These are phyloP conservation scores for Exophiala bonariae DNA, from an alignment of 2,329 filamentous ascomycete genomes.

Conservation along the genomic window DNA sequence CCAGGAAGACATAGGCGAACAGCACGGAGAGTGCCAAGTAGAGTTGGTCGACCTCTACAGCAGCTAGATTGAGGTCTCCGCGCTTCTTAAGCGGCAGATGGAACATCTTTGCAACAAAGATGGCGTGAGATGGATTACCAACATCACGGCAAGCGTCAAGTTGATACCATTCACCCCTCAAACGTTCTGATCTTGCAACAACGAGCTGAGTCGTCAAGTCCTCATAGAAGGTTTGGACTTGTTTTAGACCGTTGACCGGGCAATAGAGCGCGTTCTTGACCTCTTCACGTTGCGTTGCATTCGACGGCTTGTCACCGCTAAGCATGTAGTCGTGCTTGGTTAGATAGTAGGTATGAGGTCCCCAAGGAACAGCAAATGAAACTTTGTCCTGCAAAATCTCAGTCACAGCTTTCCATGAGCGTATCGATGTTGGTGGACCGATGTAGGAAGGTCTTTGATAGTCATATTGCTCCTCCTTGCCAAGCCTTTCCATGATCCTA, in stretches of 20 bases:
- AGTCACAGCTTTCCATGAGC: conserved; percentile 46
- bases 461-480: conserved; percentile 43
- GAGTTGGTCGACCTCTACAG: conserved; percentile 28
- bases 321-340: conserved; percentile 49
- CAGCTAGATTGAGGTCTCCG: conserved; percentile 22
- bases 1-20: conserved; percentile 33
- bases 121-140: conserved; percentile 32
- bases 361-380: conserved; percentile 48
- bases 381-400: conserved; percentile 44
- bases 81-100: conserved; percentile 30
- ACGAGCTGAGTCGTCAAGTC: conserved; percentile 42
- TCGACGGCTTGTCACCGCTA: conserved; percentile 43
- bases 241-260: conserved; percentile 44
- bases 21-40: conserved; percentile 30
- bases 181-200: conserved; percentile 30
- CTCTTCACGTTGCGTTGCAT: conserved; percentile 44
- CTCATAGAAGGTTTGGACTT: conserved; percentile 50
- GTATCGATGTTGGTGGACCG: conserved; percentile 41
- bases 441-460: conserved; percentile 35
- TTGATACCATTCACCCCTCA: conserved; percentile 33
- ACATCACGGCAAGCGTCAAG: conserved; percentile 32
- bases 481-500: conserved; percentile 42
- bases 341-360: conserved; percentile 34
- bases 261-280: conserved; percentile 40
- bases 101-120: conserved; percentile 32